Evolutionary conservation across 2,329 filamentous ascomycete species (phyloP), one percentile per base, ranked within the genome.

Genomic region (Cercospora citrullina): DNA sequence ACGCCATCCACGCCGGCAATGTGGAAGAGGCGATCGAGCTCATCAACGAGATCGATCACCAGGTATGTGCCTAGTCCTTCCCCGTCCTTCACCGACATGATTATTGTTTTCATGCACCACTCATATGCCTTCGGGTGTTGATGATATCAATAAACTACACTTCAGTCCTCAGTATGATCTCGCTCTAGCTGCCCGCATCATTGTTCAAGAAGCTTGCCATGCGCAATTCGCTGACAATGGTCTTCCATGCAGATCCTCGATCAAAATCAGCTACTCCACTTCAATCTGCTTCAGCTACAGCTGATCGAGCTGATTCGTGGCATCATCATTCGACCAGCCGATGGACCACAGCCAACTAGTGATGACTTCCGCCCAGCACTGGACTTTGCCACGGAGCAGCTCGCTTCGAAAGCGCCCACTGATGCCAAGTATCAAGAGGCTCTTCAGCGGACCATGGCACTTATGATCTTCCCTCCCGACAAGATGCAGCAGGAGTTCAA

Each of bases 31-130:
- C 95, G 4, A 94, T 98, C 70, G 88, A 93, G 72, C 87, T 89
- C 63, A 86, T 99, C 75, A 98, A 98, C 77, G 92, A 97, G 73
- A 83, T 96, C 36, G 92, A 97, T 73, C 91, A 93, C 73, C 89
- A 95, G 87, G 95, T 99, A 89, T 82, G 91, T 79, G 30, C n/a
- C 21, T 36, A 45, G 36, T 51, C 57, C 26, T 64, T 51, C 33
- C 64, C 61, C 58, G 61, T 57, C 69, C 73, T 68, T 55, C 64
- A 51, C n/a, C 83, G 86, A 87, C 82, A 94, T 95, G 95, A 99
- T 99, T 97, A 97, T 86, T 91, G 86, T 94, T 89, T 96, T 96
- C 94, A 99, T 99, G 95, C 95, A 99, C 95, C 95, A 99, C 95
- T 93, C 95, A 93, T 95, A 98, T 88, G 85, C 89, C 72, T 87